Conservation (phyloP, 1,139 yeast species). For the Geotrichum aggregatum region DNA sequence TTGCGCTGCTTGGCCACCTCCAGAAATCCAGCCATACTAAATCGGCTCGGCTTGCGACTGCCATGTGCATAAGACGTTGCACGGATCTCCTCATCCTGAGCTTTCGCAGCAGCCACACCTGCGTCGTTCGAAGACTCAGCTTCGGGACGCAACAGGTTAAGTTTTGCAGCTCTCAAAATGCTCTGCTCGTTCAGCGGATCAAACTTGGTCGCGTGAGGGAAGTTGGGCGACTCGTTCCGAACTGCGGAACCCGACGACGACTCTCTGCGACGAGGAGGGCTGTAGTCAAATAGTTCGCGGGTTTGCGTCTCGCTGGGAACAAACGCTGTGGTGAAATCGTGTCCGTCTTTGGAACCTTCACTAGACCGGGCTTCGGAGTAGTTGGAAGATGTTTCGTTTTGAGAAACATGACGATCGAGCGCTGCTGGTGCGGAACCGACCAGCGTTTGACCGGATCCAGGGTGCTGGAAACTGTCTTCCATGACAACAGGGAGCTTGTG, state of each 20-base stretch:
- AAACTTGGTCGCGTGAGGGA: constrained; percentile 18
- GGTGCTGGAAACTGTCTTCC: neutral
- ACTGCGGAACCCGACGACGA: neutral
- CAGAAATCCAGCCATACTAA: constrained; percentile 3
- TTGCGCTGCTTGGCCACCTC: neutral
- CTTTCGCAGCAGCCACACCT: constrained; percentile 5
- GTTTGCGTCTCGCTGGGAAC: constrained; percentile 8
- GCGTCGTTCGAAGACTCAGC: neutral
- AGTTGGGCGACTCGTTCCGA: constrained; percentile 5
- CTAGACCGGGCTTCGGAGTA: constrained; percentile 4
- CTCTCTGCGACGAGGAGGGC: constrained; percentile 1
- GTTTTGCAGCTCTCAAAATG: constrained; percentile 20
- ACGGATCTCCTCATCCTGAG: neutral
- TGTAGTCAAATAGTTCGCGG: constrained; percentile 7
- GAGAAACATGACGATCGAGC: neutral
- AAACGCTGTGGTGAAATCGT: constrained; percentile 3
- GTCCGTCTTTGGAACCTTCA: neutral
- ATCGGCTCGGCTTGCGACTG: neutral
- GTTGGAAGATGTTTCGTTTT: neutral
- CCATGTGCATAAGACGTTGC: neutral
- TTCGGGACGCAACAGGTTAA: constrained; percentile 3
- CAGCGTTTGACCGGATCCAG: neutral
- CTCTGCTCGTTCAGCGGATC: constrained; percentile 25
- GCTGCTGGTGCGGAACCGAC: neutral
- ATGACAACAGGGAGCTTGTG: neutral